Base-by-base conservation (phyloP, 495 filamentous ascomycete genomes). In the Letharia columbiana region DNA sequence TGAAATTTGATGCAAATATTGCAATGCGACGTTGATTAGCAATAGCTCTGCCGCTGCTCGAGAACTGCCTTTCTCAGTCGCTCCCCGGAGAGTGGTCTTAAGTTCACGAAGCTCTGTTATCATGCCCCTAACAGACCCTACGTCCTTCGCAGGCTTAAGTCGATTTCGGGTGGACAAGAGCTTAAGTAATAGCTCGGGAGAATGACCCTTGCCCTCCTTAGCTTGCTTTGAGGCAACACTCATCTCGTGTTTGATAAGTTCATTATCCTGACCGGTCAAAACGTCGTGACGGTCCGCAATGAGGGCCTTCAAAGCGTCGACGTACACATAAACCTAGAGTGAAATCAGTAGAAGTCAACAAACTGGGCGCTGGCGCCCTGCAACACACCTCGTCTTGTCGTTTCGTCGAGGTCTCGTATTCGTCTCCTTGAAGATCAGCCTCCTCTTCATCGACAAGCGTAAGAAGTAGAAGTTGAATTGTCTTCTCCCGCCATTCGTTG, bases 321-420 rank as follows among this genome's bases (percentile, higher is more conserved):
- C 86, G 72, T 92, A 96, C 23, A 89, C 89, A 76, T 91, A 89
- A 45, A 96, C 86, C 61, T 63, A 3, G 15, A 18, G 3, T 28
- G 13, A 18, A 17, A 28, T 23, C n/a, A 23, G 8, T 37, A 47
- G 5, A 50, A 0, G n/a, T 5, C 35, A 15, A 63, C 18, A 37
- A 20, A 54, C 4, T 23, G 8, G 35, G 31, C 3, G 23, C 9
- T 35, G 5, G 8, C 15, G 10, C n/a, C 4, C 23, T 49, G 20
- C 10, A 40, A 54, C 35, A 17, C 9, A 63, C 62, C 67, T 89
- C 81, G 65, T 95, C 91, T 74, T 97, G 92, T 52, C 87, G 81
- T 73, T 89, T 90, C 0, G 89, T 93, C 4, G 92, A 94, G 20
- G 87, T 83, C 67, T 91, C 90, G 67, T 94, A 95, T 73, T 97